These are phyloP conservation scores for Parietaria judaica DNA, from an alignment of 306 rosid species.

Conservation along the genomic window DNA sequence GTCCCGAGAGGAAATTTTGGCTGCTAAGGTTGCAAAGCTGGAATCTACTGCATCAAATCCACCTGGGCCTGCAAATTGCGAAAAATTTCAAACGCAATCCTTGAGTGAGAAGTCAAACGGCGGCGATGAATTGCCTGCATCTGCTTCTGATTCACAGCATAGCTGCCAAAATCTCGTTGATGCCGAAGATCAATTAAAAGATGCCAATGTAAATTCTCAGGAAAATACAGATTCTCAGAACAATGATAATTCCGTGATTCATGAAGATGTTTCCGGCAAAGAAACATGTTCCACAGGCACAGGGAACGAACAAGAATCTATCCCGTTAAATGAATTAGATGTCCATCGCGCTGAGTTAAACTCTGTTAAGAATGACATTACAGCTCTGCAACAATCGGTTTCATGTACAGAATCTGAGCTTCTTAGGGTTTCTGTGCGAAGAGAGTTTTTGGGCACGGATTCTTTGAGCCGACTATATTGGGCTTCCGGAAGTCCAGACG, in stretches of 20 bases:
- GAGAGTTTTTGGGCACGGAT: slow-evolving; percentile 81
- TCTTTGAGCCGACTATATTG: slow-evolving; percentile 70
- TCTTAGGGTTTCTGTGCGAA: slow-evolving; percentile 56
- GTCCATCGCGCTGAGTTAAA: slow-evolving; percentile 56
- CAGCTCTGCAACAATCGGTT: slow-evolving; percentile 56
- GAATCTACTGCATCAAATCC: slow-evolving; percentile 30
- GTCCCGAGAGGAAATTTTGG: slow-evolving; percentile 64
- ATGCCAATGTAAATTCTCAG: slow-evolving; percentile 10
- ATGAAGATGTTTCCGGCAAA: slow-evolving; percentile 45
- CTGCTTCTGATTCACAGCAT: slow-evolving; percentile 45
- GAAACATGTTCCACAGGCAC: slow-evolving; percentile 26
- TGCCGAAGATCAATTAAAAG: slow-evolving; percentile 32
- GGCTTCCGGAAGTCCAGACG: slow-evolving; percentile 49
- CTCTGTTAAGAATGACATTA: slow-evolving; percentile 48
- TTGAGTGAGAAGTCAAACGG: slow-evolving; percentile 31
- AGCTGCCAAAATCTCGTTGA: slow-evolving; percentile 41
- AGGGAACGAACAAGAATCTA: slow-evolving; percentile 32
- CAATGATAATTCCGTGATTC: slow-evolving; percentile 35
- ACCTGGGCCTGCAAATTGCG: slow-evolving; percentile 43
- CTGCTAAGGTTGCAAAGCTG: slow-evolving; percentile 59
- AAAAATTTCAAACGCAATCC: slow-evolving; percentile 31
- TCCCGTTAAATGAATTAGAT: slow-evolving; percentile 45
- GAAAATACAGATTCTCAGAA: slow-evolving; percentile 19
- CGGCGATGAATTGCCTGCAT: slow-evolving; percentile 29
- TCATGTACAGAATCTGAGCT: slow-evolving; percentile 48